These are phyloP conservation scores for Kwoniella mangroviensis DNA, from an alignment of 768 basidiomycete genomes.

Conservation along the genomic window DNA sequence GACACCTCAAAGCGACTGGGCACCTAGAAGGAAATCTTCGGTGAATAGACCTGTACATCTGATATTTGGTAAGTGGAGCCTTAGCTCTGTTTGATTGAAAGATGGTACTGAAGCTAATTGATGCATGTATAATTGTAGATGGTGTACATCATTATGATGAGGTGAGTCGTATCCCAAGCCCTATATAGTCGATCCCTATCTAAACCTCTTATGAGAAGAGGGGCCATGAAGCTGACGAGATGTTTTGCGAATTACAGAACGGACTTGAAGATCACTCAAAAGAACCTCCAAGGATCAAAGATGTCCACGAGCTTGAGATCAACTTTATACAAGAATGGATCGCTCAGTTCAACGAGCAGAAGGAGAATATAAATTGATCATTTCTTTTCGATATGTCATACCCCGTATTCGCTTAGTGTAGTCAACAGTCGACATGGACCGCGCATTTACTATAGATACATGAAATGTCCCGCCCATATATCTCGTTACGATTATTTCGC, in stretches of 20 bases:
- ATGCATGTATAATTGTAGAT: constrained; percentile 21
- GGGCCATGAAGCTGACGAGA: background rate
- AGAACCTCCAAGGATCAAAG: constrained; percentile 78
- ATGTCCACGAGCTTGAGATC: constrained; percentile 80
- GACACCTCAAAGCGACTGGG: constrained; percentile 59
- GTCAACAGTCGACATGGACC: too few species aligned
- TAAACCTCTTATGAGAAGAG: too few species aligned
- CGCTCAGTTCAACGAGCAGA: constrained; percentile 59
- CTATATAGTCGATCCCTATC: background rate
- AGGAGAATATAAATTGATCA: constrained; percentile 11
- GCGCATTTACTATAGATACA: too few species aligned
- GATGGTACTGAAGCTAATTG: constrained; percentile 3
- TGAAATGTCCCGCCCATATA: too few species aligned
- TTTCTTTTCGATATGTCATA: background rate
- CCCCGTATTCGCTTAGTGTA: too few species aligned
- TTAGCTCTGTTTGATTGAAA: constrained; percentile 66
- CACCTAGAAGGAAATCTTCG: constrained; percentile 72
- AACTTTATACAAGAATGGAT: constrained; percentile 79
- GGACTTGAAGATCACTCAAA: constrained; percentile 66
- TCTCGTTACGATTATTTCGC: too few species aligned
- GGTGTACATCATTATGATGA: constrained; percentile 58
- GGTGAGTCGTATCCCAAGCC: constrained; percentile 15
- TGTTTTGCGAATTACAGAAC: constrained; percentile 61
- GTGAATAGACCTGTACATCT: constrained; percentile 78
- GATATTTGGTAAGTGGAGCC: constrained; percentile 73